phyloP scores from a whole-genome alignment of 441 rosid species.

The Gossypium davidsonii region DNA sequence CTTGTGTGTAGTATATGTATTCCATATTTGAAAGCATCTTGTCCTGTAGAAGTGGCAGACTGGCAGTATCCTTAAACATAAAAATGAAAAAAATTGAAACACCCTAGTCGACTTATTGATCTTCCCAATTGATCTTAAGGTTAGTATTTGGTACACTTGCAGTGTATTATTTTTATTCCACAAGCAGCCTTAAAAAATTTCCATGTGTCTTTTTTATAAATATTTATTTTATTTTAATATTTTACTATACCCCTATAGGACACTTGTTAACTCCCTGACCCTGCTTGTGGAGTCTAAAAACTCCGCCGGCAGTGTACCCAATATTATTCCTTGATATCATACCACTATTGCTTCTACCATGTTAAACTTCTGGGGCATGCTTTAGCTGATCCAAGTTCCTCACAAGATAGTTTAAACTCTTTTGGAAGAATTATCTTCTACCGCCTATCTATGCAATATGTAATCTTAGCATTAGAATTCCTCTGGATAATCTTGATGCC shows the following conservation, averaged over 20 bases:
- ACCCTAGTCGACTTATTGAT: not conserved
- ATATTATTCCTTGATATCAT: not conserved
- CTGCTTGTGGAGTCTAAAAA: too few relatives aligned
- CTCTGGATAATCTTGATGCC: not conserved
- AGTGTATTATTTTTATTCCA: too few relatives aligned
- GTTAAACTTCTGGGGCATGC: not conserved
- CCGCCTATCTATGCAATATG: not conserved
- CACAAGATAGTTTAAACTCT: not conserved
- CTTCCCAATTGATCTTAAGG: not conserved
- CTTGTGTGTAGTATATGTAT: not conserved
- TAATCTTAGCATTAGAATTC: not conserved
- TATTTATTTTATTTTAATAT: too few relatives aligned
- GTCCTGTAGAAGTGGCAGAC: not conserved
- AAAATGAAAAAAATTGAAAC: not conserved
- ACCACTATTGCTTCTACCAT: not conserved
- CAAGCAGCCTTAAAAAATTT: too few relatives aligned
- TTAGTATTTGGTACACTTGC: too few relatives aligned
- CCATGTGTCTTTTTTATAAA: too few relatives aligned
- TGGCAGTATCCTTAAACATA: constrained; percentile 1
- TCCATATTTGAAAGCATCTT: not conserved
- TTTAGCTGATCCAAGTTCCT: not conserved
- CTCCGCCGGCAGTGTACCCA: too few relatives aligned
- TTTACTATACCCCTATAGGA: too few relatives aligned
- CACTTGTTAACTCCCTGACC: too few relatives aligned
- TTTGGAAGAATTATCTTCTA: not conserved